Evolutionary conservation across 148 eudicot species (phyloP), one percentile per base, ranked within the genome.

Genomic region (Selenicereus undatus): DNA sequence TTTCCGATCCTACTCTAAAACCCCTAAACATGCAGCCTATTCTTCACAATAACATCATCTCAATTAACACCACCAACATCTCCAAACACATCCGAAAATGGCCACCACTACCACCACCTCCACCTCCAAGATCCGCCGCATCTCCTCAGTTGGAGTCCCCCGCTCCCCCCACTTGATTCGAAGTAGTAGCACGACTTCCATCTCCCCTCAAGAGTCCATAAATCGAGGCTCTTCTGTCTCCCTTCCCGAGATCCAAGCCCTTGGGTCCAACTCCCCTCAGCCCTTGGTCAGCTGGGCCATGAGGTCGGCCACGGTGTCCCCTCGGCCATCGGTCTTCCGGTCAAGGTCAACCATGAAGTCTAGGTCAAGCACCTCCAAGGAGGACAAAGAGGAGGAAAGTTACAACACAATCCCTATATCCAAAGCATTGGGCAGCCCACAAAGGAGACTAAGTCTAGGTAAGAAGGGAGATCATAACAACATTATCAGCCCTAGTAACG

Each of bases 281-380:
- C 77, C 64, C 9, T 39, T 84, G 3, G 0, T 73, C 26, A 74
- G 18, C 42, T 85, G 81, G 1, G 39, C 74, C 22, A 43, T 85
- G 2, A 76, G 89, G 82, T 82, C 87, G 8, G 77, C 85, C 39
- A 79, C 86, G 21, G 58, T 81, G 1, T 87, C 89, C 6, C 89
- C 89, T 73, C 74, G 89, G 50, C 83, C 85, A 0, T 86, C 90
- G 13, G 21, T 86, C 65, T 78, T 86, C 12, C 83, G 88, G 2
- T 78, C 87, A 0, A 74, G 81, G 66, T 80, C 89, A 35, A 80
- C 82, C 35, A 4, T 36, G n/a, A 83, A 81, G 77, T 73, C 78
- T 32, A 71, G 83, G 22, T 26, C 71, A 71, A 83, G 64, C 52
- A 52, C 75, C 58, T 35, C 75, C 17, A 80, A 71, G 65, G 82